Evolutionary conservation across 768 basidiomycete species (phyloP).

Genomic region (Scleroderma citrinum): DNA sequence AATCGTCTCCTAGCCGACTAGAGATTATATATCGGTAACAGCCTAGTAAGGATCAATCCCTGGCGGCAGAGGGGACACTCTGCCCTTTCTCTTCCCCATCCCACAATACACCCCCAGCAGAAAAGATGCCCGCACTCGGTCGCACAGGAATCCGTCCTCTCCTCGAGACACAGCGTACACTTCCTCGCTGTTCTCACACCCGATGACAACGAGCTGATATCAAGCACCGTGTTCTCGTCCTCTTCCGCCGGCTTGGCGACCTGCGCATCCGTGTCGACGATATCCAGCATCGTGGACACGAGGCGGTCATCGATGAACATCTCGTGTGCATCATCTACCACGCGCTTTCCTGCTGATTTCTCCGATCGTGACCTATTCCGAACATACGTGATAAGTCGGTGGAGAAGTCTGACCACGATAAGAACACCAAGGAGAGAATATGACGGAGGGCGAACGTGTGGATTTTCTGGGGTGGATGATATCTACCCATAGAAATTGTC

Average conservation of each 20-base stretch:
- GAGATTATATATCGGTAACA: constrained; percentile 82
- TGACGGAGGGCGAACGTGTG: constrained; percentile 70
- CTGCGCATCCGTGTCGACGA: constrained; percentile 45
- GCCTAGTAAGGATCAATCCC: constrained; percentile 55
- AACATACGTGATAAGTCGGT: constrained; percentile 50
- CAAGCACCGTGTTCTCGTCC: constrained; percentile 61
- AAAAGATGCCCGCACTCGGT: constrained; percentile 90
- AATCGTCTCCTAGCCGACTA: constrained; percentile 28
- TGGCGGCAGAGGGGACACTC: constrained; percentile 89
- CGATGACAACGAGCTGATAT: constrained; percentile 50
- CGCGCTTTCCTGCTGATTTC: constrained; percentile 33
- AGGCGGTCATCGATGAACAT: constrained; percentile 55
- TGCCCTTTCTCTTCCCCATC: constrained; percentile 86
- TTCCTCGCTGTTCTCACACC: constrained; percentile 52
- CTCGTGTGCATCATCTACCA: constrained; percentile 27
- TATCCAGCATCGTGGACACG: constrained; percentile 50
- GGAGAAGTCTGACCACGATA: constrained; percentile 54
- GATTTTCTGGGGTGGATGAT: constrained; percentile 67
- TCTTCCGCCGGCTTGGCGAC: constrained; percentile 58
- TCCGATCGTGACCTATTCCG: constrained; percentile 25
- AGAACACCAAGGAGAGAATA: constrained; percentile 82
- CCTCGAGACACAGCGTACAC: constrained; percentile 82
- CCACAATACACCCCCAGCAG: constrained; percentile 85
- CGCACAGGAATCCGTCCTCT: constrained; percentile 72
- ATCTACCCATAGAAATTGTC: constrained; percentile 39